These are phyloP conservation scores for Lasiosphaeria hispida DNA, from an alignment of 495 filamentous ascomycete species.

Conservation along the genomic window DNA sequence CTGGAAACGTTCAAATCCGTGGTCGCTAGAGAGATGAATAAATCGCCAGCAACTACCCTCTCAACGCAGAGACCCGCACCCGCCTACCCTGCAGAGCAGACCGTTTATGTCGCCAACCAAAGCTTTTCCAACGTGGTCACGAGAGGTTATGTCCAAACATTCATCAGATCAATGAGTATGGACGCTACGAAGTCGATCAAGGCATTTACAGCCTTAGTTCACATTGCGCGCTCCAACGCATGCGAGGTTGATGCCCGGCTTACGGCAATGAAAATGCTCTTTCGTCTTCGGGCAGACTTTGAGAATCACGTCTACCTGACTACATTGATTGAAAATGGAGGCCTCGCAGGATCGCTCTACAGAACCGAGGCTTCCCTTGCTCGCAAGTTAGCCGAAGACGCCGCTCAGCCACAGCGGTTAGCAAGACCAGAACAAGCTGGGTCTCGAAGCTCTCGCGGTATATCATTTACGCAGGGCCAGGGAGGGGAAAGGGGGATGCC, in stretches of 20 bases:
- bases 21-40: conserved; percentile 38
- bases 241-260: conserved; percentile 68
- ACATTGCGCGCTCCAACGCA: conserved; percentile 53
- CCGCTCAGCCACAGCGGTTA: conserved; percentile 37
- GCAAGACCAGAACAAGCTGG: conserved; percentile 36
- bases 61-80: conserved; percentile 23
- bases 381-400: conserved; percentile 51
- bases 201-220: conserved; percentile 55
- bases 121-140: conserved; percentile 55
- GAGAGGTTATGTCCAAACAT: conserved; percentile 56
- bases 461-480: conserved; percentile 48
- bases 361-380: conserved; percentile 58
- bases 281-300: conserved; percentile 78
- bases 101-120: conserved; percentile 31
- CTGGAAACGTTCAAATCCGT: conserved; percentile 47
- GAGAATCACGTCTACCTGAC: conserved; percentile 68
- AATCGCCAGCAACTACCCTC: conserved; percentile 33
- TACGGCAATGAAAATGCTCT: conserved; percentile 78
- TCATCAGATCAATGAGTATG: conserved; percentile 57
- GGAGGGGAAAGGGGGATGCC: conserved; percentile 33
- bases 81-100: conserved; percentile 17
- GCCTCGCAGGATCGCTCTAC: conserved; percentile 66
- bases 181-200: conserved; percentile 51
- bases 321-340: conserved; percentile 62
- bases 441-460: conserved; percentile 42